These are phyloP conservation scores for Dissophora globulifera DNA, from an alignment of 192 early-diverging fungal species.

Conservation along the genomic window DNA sequence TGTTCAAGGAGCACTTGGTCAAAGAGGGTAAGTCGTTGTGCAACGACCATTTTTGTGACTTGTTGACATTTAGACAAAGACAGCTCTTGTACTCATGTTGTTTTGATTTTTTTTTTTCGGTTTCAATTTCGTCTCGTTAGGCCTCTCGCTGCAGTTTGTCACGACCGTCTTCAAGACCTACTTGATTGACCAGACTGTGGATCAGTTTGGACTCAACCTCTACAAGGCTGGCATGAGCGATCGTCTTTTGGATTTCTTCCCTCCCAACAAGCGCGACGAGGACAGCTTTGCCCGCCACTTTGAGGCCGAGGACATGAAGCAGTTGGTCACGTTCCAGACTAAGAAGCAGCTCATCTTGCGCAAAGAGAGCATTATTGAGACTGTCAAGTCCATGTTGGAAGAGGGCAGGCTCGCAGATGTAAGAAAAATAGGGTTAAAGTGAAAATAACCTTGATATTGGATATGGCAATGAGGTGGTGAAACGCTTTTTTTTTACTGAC, in stretches of 20 bases:
- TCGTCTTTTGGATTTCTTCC: slow-evolving; percentile 90
- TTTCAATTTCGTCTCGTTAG: slow-evolving; percentile 42
- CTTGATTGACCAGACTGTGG: slow-evolving; percentile 78
- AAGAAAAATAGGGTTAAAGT: too few species aligned
- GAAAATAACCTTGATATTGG: too few species aligned
- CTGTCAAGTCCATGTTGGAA: slow-evolving; percentile 71
- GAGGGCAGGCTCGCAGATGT: slow-evolving; percentile 68
- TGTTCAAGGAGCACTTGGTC: slow-evolving; percentile 95
- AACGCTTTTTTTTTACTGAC: background rate
- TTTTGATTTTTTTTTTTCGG: background rate
- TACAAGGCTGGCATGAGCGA: slow-evolving; percentile 76
- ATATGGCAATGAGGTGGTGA: too few species aligned
- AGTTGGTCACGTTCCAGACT: slow-evolving; percentile 83
- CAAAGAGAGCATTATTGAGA: slow-evolving; percentile 72
- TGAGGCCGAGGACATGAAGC: slow-evolving; percentile 92
- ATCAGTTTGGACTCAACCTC: slow-evolving; percentile 79
- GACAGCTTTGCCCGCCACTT: slow-evolving; percentile 92
- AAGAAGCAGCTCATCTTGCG: slow-evolving; percentile 73
- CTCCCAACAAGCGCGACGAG: slow-evolving; percentile 88
- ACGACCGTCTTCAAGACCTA: slow-evolving; percentile 86
- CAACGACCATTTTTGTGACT: background rate
- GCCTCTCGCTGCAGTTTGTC: slow-evolving; percentile 82
- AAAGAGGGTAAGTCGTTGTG: slow-evolving; percentile 74
- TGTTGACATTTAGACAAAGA: background rate
- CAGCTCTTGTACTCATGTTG: background rate